Conservation (phyloP, 1,139 yeast genomes). For the Candida sanyaensis region DNA sequence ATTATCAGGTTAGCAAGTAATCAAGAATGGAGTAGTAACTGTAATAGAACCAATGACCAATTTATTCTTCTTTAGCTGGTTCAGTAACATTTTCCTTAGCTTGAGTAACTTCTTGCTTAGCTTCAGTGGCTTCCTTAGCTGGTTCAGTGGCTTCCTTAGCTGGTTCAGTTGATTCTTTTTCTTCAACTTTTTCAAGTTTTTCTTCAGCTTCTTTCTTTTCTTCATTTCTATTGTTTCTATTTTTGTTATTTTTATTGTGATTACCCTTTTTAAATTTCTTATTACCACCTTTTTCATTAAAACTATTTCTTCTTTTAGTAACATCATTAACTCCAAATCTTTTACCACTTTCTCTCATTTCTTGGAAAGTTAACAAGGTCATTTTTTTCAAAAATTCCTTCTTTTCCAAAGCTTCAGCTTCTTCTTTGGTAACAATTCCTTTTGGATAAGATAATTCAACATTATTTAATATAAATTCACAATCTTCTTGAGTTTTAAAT, state of each 20-base stretch:
- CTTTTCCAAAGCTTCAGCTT: conserved; percentile 48
- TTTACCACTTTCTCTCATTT: conserved; percentile 50
- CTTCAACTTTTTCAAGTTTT: conserved; percentile 14
- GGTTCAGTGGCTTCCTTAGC: conserved; percentile 12
- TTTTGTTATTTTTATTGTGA: conserved; percentile 14
- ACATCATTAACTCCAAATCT: conserved; percentile 53
- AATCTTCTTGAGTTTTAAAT: conserved; percentile 72
- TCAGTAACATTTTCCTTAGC: no score
- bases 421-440: conserved; percentile 45
- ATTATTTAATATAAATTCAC: conserved; percentile 60
- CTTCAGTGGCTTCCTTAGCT: background rate
- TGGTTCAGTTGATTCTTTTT: conserved; percentile 11
- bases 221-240: conserved; percentile 12
- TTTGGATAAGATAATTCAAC: conserved; percentile 59
- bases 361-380: conserved; percentile 52
- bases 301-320: conserved; percentile 51
- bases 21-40: no score
- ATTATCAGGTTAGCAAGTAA: background rate
- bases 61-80: conserved; percentile 1
- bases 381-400: conserved; percentile 46
- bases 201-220: conserved; percentile 16
- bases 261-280: conserved; percentile 28
- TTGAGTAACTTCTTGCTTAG: background rate
- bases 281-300: conserved; percentile 33
- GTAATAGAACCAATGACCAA: background rate